Evolutionary conservation across 805 yeast species (phyloP).

Genomic region (Candida endomychidarum): DNA sequence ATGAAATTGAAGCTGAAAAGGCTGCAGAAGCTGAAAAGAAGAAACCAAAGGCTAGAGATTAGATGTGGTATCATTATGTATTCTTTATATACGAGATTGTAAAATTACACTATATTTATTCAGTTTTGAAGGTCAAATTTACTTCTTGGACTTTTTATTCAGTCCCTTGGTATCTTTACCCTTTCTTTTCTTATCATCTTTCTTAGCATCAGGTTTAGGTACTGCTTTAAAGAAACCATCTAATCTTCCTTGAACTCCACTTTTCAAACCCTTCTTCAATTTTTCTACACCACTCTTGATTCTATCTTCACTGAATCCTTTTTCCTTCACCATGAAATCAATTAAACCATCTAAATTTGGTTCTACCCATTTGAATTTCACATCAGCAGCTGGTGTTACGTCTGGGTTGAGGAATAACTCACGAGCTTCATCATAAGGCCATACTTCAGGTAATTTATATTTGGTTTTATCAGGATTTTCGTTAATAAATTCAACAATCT

Average conservation of each 20-base stretch:
- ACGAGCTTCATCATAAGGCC: conserved; percentile 91
- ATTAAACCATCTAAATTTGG: conserved; percentile 86
- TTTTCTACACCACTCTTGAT: conserved; percentile 84
- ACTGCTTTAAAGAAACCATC: conserved; percentile 86
- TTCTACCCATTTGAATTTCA: conserved; percentile 79
- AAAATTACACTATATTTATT: not conserved
- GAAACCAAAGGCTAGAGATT: conserved; percentile 40
- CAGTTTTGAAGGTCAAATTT: no score
- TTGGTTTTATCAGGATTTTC: conserved; percentile 57
- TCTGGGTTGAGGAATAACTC: conserved; percentile 83
- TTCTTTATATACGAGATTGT: not conserved
- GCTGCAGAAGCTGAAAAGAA: conserved; percentile 78
- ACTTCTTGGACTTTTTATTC: conserved; percentile 27
- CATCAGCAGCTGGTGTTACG: conserved; percentile 57
- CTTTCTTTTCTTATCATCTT: conserved; percentile 30
- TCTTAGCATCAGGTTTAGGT: conserved; percentile 39
- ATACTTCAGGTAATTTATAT: conserved; percentile 85
- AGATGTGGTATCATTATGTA: conserved; percentile 6
- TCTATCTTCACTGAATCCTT: conserved; percentile 92
- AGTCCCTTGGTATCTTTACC: conserved; percentile 28
- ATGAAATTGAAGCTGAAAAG: conserved; percentile 84
- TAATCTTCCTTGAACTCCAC: conserved; percentile 86
- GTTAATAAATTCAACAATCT: conserved; percentile 64
- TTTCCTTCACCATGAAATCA: conserved; percentile 78
- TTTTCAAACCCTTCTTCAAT: conserved; percentile 76